phyloP scores from a whole-genome alignment of 2,329 filamentous ascomycete genomes.

The Aspergillus versicolor region DNA sequence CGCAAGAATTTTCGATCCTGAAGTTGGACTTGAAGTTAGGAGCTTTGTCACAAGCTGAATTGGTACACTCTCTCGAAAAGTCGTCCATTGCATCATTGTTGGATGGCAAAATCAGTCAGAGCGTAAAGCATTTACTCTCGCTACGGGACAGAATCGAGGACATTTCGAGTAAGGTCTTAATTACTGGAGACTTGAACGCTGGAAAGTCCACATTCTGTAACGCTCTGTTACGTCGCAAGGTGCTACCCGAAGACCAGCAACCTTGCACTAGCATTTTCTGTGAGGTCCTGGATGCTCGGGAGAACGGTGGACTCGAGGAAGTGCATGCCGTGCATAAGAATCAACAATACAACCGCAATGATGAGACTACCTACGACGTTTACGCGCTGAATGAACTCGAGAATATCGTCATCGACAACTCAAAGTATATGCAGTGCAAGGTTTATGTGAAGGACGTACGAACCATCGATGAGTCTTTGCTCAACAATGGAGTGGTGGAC shows the following conservation, averaged over 20 bases:
- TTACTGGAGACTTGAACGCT: constrained; percentile 94
- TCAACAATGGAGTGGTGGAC: constrained; percentile 97
- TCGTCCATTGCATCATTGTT: constrained; percentile 83
- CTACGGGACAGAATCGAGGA: constrained; percentile 94
- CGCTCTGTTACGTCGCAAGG: constrained; percentile 85
- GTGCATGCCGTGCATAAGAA: constrained; percentile 92
- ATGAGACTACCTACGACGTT: constrained; percentile 92
- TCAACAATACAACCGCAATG: constrained; percentile 75
- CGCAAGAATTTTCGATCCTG: constrained; percentile 91
- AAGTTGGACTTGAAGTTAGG: constrained; percentile 94
- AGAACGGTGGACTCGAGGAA: constrained; percentile 89
- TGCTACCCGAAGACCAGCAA: constrained; percentile 94
- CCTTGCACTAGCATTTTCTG: constrained; percentile 98
- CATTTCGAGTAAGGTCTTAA: constrained; percentile 91
- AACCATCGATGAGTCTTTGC: constrained; percentile 83
- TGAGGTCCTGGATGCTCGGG: constrained; percentile 87
- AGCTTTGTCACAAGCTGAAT: constrained; percentile 77
- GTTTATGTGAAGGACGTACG: constrained; percentile 91
- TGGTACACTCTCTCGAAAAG: constrained; percentile 94
- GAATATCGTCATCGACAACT: constrained; percentile 84
- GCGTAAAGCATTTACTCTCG: constrained; percentile 82
- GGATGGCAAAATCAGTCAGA: constrained; percentile 91
- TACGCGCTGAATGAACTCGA: constrained; percentile 77
- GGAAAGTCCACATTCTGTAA: constrained; percentile 99
- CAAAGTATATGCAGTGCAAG: constrained; percentile 90